Percentiles rank a stretch among this genome's conserved stretches.
These are phyloP conservation scores for Paecilomyces niveus DNA, from an alignment of 2,329 filamentous ascomycete genomes.

Conservation along the genomic window DNA sequence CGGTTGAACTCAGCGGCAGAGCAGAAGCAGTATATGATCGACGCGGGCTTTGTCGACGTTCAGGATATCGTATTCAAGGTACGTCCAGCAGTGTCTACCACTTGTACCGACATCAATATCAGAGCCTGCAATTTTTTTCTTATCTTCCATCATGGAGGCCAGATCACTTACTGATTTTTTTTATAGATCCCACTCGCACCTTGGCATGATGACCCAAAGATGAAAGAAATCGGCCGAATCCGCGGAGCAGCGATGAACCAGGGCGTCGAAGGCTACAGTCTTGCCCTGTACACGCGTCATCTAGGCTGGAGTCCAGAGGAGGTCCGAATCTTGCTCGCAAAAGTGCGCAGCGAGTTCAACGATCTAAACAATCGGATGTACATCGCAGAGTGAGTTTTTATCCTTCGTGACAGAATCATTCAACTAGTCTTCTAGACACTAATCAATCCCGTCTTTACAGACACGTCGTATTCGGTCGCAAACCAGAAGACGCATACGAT, in stretches of 20 bases:
- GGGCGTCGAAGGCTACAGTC: constrained; percentile 35
- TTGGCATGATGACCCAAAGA: constrained; percentile 43
- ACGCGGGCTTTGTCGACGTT: constrained; percentile 39
- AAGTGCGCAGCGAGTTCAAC: constrained; percentile 17
- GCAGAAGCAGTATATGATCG: constrained; percentile 32
- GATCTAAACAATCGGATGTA: constrained; percentile 21
- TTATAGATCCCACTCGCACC: constrained; percentile 37
- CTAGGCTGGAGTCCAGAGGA: constrained; percentile 38
- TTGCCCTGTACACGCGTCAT: constrained; percentile 34
- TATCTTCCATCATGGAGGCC: not conserved
- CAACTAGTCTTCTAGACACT: not conserved
- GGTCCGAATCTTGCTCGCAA: constrained; percentile 33
- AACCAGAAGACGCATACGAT: not conserved
- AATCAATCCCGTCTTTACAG: not conserved
- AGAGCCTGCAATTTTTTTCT: not conserved
- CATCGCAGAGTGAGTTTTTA: constrained; percentile 10
- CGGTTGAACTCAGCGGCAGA: constrained; percentile 23
- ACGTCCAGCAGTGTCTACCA: not conserved
- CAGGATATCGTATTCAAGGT: constrained; percentile 20
- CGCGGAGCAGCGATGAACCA: constrained; percentile 37
- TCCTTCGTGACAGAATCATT: not conserved
- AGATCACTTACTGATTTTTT: not conserved
- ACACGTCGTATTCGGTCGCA: constrained; percentile 3
- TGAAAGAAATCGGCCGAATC: constrained; percentile 42
- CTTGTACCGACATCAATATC: too few species aligned